Conservation (phyloP, 148 eudicot species). For the Hydrangea macrophylla region DNA sequence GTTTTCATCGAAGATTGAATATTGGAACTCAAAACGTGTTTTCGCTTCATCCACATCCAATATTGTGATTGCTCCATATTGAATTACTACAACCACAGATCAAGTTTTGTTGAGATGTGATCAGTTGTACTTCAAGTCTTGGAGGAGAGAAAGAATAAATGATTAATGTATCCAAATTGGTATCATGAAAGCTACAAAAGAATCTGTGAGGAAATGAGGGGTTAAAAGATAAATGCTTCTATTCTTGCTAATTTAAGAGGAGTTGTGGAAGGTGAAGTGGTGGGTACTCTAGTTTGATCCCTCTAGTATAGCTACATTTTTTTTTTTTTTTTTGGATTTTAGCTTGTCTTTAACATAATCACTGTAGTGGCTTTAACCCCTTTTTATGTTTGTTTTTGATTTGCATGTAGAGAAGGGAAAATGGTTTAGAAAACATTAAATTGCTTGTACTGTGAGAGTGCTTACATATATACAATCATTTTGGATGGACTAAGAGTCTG, state of each 20-base stretch:
- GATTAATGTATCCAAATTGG: background rate
- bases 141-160: background rate
- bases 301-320: slow-evolving; percentile 30
- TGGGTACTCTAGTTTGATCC: slow-evolving; percentile 28
- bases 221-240: background rate
- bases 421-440: background rate
- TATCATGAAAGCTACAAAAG: slow-evolving; percentile 6
- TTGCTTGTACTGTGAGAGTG: background rate
- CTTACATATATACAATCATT: no score
- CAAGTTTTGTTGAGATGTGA: background rate
- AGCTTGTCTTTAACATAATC: slow-evolving; percentile 5
- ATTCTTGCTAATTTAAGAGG: slow-evolving; percentile 1
- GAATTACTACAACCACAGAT: background rate
- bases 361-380: background rate
- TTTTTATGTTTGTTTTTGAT: background rate
- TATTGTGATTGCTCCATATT: slow-evolving; percentile 35
- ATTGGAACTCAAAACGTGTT: slow-evolving; percentile 17
- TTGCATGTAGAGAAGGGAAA: background rate
- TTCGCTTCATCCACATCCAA: slow-evolving; percentile 33
- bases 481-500: no score
- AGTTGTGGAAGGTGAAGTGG: slow-evolving; percentile 25
- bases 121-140: background rate
- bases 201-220: background rate
- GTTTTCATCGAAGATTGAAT: slow-evolving; percentile 14
- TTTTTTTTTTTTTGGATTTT: slow-evolving; percentile 29